phyloP scores from a whole-genome alignment of 768 basidiomycete species.

The Lactarius hengduanensis region DNA sequence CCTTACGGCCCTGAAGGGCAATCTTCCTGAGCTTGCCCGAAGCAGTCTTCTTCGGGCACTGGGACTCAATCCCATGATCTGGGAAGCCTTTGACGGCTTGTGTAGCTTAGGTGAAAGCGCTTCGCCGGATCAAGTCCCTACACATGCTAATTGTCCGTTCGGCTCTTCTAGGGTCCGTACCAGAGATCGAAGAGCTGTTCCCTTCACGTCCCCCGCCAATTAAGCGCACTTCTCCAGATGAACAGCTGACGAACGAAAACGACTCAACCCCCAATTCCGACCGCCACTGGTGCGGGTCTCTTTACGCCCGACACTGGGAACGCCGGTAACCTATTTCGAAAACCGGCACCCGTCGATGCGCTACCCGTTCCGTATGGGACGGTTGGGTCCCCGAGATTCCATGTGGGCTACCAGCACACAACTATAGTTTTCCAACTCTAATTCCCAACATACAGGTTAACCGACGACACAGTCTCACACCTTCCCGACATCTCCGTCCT shows the following conservation, averaged over 20 bases:
- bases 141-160: slow-evolving; percentile 24
- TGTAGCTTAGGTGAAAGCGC: slow-evolving; percentile 63
- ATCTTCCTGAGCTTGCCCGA: slow-evolving; percentile 71
- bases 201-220: slow-evolving; percentile 59
- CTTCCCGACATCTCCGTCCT: slow-evolving; percentile 59
- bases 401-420: slow-evolving; percentile 44
- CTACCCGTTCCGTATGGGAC: slow-evolving; percentile 61
- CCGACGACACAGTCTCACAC: slow-evolving; percentile 53
- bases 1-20: slow-evolving; percentile 72
- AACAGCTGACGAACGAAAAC: slow-evolving; percentile 41
- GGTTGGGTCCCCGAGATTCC: slow-evolving; percentile 56
- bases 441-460: slow-evolving; percentile 17
- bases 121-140: slow-evolving; percentile 5
- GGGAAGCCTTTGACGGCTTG: slow-evolving; percentile 91
- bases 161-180: slow-evolving; percentile 53
- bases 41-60: slow-evolving; percentile 71
- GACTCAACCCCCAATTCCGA: slow-evolving; percentile 43
- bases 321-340: slow-evolving; percentile 54
- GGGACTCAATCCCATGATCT: slow-evolving; percentile 70
- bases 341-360: slow-evolving; percentile 47
- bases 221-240: slow-evolving; percentile 55
- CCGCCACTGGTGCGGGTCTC: slow-evolving; percentile 66
- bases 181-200: slow-evolving; percentile 71
- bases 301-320: slow-evolving; percentile 70
- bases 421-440: background rate